Percentiles rank a stretch among this genome's conserved stretches.
phyloP scores from a whole-genome alignment of 441 rosid genomes.

The Adansonia gregorii region DNA sequence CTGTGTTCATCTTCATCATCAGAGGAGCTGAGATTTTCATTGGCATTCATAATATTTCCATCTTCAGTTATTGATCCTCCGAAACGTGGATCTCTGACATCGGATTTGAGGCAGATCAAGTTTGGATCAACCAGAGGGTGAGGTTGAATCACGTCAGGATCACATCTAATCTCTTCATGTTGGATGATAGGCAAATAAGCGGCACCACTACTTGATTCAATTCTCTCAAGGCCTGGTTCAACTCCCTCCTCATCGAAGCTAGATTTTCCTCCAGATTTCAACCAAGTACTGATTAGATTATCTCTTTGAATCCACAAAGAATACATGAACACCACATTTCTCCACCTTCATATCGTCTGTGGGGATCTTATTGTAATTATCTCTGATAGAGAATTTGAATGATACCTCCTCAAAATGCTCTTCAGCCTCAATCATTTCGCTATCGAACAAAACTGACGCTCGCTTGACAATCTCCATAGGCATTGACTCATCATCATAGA shows the following conservation, averaged over 20 bases:
- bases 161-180: background rate
- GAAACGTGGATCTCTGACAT: too few relatives aligned
- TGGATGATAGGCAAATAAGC: background rate
- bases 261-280: background rate
- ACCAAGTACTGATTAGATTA: background rate
- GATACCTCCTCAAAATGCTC: background rate
- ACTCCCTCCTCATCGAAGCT: background rate
- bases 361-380: background rate
- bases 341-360: background rate
- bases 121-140: too few relatives aligned
- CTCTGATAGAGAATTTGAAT: background rate
- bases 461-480: background rate
- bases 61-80: too few relatives aligned
- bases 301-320: background rate
- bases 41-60: too few relatives aligned
- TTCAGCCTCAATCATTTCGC: background rate
- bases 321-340: background rate
- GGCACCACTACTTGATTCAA: background rate
- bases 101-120: too few relatives aligned
- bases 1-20: too few relatives aligned
- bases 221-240: background rate
- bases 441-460: background rate
- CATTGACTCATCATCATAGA: background rate
- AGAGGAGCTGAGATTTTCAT: too few relatives aligned
- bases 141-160: too few relatives aligned